phyloP scores from a whole-genome alignment of 352 stramenopile genomes.

The Globisporangium cystogenes region DNA sequence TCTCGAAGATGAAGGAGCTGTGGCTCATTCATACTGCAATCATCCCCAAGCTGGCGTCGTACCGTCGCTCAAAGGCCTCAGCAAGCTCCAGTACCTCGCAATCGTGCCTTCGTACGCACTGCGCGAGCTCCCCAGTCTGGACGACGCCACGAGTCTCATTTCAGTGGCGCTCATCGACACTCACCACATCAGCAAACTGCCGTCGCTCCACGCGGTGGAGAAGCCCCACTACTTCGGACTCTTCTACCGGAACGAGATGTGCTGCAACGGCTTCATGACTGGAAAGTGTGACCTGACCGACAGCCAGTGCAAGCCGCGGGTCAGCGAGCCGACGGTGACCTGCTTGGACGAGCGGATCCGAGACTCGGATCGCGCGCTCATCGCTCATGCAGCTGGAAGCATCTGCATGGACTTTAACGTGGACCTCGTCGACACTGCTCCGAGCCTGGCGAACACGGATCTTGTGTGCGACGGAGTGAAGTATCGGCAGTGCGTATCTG shows the following conservation, averaged over 20 bases:
- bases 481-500: conserved; percentile 3
- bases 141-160: conserved; percentile 18
- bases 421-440: conserved; percentile 8
- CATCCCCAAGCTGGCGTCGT: too few relatives aligned
- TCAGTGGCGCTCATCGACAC: conserved; percentile 24
- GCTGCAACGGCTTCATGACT: conserved; percentile 15
- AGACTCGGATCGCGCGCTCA: background rate
- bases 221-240: conserved; percentile 9
- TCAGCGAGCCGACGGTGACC: background rate
- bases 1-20: too few relatives aligned
- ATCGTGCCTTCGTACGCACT: too few relatives aligned
- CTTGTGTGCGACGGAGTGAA: background rate
- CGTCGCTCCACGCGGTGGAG: conserved; percentile 10
- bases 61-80: too few relatives aligned
- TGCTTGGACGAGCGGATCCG: conserved; percentile 1
- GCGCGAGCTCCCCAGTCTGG: conserved; percentile 22
- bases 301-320: conserved; percentile 1
- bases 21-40: too few relatives aligned
- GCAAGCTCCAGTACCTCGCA: too few relatives aligned
- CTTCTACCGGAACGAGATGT: conserved; percentile 10
- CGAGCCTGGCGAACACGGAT: background rate
- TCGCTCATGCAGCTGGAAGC: background rate
- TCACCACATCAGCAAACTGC: conserved; percentile 16
- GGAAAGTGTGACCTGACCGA: background rate
- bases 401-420: conserved; percentile 3